These are phyloP conservation scores for Colletotrichum tamarilloi DNA, from an alignment of 2,329 filamentous ascomycete species.

Conservation along the genomic window DNA sequence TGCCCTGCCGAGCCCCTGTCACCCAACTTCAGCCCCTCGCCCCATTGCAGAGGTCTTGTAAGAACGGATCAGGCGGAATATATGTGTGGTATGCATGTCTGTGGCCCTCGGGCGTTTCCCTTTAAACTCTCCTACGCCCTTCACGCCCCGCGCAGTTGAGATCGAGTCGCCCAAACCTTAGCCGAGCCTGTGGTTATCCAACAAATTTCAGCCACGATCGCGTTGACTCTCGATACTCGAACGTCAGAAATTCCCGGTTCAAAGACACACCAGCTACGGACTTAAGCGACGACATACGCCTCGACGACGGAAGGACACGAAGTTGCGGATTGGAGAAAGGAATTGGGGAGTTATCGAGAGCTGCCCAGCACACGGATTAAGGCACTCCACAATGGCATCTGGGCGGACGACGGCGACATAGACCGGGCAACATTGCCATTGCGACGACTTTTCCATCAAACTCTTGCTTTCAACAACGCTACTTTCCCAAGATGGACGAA, in stretches of 20 bases:
- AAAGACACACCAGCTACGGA: not conserved
- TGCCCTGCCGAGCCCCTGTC: conserved; percentile 24
- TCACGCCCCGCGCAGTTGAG: not conserved
- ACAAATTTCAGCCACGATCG: conserved; percentile 6
- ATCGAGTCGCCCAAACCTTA: not conserved
- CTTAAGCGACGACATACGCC: not conserved
- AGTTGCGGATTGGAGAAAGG: not conserved
- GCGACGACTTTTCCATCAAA: conserved; percentile 2
- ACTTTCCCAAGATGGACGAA: conserved; percentile 42
- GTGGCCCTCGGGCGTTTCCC: conserved; percentile 2
- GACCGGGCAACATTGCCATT: conserved; percentile 20
- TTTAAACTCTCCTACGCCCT: conserved; percentile 25
- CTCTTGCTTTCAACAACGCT: conserved; percentile 2
- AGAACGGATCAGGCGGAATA: conserved; percentile 11
- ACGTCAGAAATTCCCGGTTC: not conserved
- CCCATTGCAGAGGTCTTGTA: conserved; percentile 21
- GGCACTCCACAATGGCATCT: conserved; percentile 23
- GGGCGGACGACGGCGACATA: conserved; percentile 22
- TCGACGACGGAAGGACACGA: not conserved
- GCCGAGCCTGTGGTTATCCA: not conserved
- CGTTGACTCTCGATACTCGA: conserved; percentile 3
- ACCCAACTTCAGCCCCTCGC: conserved; percentile 27
- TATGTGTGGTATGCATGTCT: conserved; percentile 13
- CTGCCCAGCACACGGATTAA: not conserved
- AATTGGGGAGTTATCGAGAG: not conserved